Evolutionary conservation across 2,329 filamentous ascomycete species (phyloP), one percentile per base, ranked within the genome.

Genomic region (Penicillium concentricum): DNA sequence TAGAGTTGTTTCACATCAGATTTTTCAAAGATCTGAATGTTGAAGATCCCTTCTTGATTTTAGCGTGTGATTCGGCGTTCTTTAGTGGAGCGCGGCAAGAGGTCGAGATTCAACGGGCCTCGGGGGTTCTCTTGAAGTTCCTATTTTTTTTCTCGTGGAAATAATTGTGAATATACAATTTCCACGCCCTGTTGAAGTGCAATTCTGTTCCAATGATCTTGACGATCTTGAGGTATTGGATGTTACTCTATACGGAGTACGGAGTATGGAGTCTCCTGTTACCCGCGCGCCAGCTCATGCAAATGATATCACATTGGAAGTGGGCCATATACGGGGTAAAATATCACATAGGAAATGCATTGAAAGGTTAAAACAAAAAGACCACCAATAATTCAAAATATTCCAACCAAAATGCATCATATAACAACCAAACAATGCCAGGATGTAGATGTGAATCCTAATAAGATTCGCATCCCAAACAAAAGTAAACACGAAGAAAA

Each of bases 31-130:
- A 61, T 64, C 12, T 32, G 37, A 52, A 42, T 50, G 42, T 57
- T 51, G 49, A 57, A 39, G 55, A 62, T 57, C 51, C 53, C 37
- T 56, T 48, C n/a, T 50, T 54, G 30, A 24, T 48, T 34, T 61
- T 64, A 59, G 63, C 60, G 61, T 62, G 58, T 64, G 61, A 64
- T 56, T 61, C 48, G 56, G 55, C 52, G 52, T 47, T 49, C 35
- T 26, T 24, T 18, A 26, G 60, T 64, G 63, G 61, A 62, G 49
- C 45, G 51, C 54, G 54, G 51, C 54, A 59, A 59, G 54, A 56
- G 57, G 57, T 62, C 57, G 46, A 56, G 38, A 45, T 45, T 49
- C 39, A 54, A 53, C 45, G 39, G 48, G 49, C 38, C 24, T 39
- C 32, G 43, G 18, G 20, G 38, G n/a, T n/a, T n/a, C n/a, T n/a